phyloP scores from a whole-genome alignment of 2,329 filamentous ascomycete genomes.

The Dactylellina cionopaga region DNA sequence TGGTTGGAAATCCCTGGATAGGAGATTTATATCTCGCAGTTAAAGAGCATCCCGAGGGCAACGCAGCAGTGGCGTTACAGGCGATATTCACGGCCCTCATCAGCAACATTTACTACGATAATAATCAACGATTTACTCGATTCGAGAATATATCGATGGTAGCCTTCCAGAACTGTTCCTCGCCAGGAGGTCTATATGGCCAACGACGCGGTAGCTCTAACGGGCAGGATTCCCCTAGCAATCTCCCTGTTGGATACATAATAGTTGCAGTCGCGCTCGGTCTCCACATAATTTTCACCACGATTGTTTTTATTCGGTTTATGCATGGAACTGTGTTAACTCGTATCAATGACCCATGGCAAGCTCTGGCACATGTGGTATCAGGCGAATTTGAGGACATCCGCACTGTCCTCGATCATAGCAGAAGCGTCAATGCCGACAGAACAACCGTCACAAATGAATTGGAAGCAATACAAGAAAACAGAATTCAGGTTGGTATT shows the following conservation, averaged over 20 bases:
- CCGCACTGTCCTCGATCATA: not conserved
- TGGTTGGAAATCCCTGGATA: not conserved
- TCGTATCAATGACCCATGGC: slow-evolving; percentile 13
- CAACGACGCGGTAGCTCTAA: not conserved
- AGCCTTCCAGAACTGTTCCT: not conserved
- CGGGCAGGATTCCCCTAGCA: not conserved
- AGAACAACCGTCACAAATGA: not conserved
- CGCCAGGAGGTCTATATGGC: slow-evolving; percentile 7
- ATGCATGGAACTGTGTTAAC: not conserved
- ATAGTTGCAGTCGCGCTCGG: not conserved
- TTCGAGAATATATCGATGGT: not conserved
- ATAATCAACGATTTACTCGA: not conserved
- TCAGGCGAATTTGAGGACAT: slow-evolving; percentile 2
- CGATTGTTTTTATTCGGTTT: slow-evolving; percentile 10
- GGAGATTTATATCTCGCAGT: not conserved
- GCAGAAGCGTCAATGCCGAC: not conserved
- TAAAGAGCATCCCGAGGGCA: not conserved
- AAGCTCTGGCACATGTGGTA: slow-evolving; percentile 6
- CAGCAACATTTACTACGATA: not conserved
- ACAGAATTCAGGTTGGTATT: not conserved
- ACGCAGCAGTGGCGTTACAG: not conserved
- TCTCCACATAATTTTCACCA: not conserved
- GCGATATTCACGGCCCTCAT: not conserved
- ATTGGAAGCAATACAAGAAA: not conserved
- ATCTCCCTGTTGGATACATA: not conserved